These are phyloP conservation scores for Candida insectorum DNA, from an alignment of 805 yeast genomes.

Conservation along the genomic window DNA sequence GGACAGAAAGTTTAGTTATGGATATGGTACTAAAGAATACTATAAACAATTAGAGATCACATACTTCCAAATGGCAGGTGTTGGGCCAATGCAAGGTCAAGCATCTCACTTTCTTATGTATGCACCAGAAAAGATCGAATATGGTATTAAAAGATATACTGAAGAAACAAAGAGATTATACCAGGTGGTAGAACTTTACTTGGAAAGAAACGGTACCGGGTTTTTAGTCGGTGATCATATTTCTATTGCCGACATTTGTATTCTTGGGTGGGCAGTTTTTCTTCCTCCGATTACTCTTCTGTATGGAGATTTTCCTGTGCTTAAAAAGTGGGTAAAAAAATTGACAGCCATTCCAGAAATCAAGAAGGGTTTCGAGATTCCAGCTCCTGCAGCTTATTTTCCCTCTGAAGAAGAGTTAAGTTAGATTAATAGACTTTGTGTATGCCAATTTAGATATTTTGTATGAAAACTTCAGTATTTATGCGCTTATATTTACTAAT, in stretches of 20 bases:
- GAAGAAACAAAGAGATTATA: conserved; percentile 52
- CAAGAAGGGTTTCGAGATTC: no score
- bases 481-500: no score
- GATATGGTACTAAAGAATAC: conserved; percentile 36
- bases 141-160: conserved; percentile 49
- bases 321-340: conserved; percentile 38
- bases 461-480: no score
- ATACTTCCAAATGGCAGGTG: conserved; percentile 53
- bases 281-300: conserved; percentile 22
- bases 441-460: no score
- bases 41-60: conserved; percentile 53
- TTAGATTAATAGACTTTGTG: no score
- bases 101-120: conserved; percentile 43
- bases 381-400: no score
- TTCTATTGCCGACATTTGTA: conserved; percentile 56
- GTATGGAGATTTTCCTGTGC: conserved; percentile 34
- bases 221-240: conserved; percentile 60
- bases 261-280: conserved; percentile 43
- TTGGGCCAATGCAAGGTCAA: conserved; percentile 66
- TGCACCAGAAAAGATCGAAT: conserved; percentile 52
- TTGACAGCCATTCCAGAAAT: conserved; percentile 31
- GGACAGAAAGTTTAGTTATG: conserved; percentile 44
- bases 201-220: conserved; percentile 46
- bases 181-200: conserved; percentile 51
- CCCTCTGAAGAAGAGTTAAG: no score